Evolutionary conservation across 2,329 filamentous ascomycete genomes (phyloP), one percentile per base, ranked within the genome.

Genomic region (Chrysosphaeria jannelii): DNA sequence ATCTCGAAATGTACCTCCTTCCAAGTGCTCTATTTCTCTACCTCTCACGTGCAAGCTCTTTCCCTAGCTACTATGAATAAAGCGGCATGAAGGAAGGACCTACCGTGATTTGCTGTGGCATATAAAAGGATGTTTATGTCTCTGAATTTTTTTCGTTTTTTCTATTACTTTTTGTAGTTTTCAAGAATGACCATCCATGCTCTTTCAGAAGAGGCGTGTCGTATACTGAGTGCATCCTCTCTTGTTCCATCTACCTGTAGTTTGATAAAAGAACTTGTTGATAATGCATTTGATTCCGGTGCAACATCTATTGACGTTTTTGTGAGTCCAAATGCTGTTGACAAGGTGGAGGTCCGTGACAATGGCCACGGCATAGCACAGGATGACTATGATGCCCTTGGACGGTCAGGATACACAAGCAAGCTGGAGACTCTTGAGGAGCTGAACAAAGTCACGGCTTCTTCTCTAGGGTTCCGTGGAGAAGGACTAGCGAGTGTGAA

Each of bases 211-310:
- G 40, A 47, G 3, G 50, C 55, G 9, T 45, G 53, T 12, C 51
- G 53, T 22, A 51, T 58, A 8, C 47, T 79, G n/a, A n/a, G n/a
- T n/a, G n/a, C n/a, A n/a, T n/a, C 57, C 3, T 49, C 64, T 32
- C 50, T 53, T 21, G 51, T 78, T 23, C 48, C 53, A 5, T 57
- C 58, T 6, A 53, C 70, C 0, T 43, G 49, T 8, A 53, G 57
- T 8, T 44, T 74, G 3, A 55, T 76, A 33, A 79, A 79, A 36
- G 72, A 79, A 40, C 57, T 79, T 4, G 41, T 79, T 15, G 72
- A 79, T 33, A 79, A 81, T 39, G 53, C 69, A 20, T 52, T 79
- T 11, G 71, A 81, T 39, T 67, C 70, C 6, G 48, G 53, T 24
- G 68, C 71, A 8, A 67, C 56, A 2, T 53, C 52, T 2, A 47